Evolutionary conservation across 768 basidiomycete genomes (phyloP), one percentile per base, ranked within the genome.

Genomic region (Fibroporia radiculosa): DNA sequence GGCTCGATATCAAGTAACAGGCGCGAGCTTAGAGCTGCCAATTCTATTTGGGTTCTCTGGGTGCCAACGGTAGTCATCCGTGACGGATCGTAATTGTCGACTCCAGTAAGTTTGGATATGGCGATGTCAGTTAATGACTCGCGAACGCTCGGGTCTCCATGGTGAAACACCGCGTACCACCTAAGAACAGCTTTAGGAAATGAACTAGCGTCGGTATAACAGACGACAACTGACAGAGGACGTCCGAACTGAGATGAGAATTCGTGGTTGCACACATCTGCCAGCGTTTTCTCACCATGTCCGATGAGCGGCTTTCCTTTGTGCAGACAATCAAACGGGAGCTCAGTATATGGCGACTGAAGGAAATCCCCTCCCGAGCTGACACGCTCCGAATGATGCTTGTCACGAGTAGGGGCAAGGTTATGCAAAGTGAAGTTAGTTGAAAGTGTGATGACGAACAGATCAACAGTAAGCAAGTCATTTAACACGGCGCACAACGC

Each of bases 161-260:
- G 7, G 7, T 18, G 11, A 8, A 11, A 18, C 10, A 11, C 8
- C 10, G 10, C 8, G 8, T 8, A 18, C 35, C 35, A 36, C 11
- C 35, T 36, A 19, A 8, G n/a, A n/a, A n/a, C n/a, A n/a, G 18
- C 8, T 8, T 8, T 8, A 36, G 7, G 35, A 8, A 10, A 36
- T 8, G 7, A 8, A 36, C 35, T 11, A 8, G 11, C n/a, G n/a
- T n/a, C n/a, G 19, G 11, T 10, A 19, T 36, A 12, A 10, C 11
- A 18, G n/a, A 31, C 8, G 8, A 36, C 7, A 18, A 31, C 47
- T 40, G 23, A 55, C 53, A 55, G 16, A 4, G 51, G 53, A 25
- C 53, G 20, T 4, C 53, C 53, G 26, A 55, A 55, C 22, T 33
- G 19, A 6, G 35, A 26, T 47, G 51, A 49, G 25, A 52, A 53